phyloP scores from a whole-genome alignment of 2,329 filamentous ascomycete species.

The Trichoderma sp. region DNA sequence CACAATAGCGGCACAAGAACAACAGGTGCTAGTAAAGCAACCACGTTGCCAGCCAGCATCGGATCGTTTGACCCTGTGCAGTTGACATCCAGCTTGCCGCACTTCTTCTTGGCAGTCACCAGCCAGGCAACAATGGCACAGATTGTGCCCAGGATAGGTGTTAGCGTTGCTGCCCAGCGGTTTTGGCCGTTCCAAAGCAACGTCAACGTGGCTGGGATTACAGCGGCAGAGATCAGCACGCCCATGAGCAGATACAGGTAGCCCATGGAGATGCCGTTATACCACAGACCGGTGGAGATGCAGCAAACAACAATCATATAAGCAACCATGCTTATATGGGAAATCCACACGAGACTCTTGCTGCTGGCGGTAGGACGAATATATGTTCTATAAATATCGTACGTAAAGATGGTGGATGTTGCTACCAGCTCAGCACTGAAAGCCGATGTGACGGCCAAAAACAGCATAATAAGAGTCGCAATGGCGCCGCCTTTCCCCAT shows the following conservation, averaged over 20 bases:
- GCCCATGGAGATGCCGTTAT: constrained; percentile 78
- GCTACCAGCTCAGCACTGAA: constrained; percentile 82
- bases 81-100: constrained; percentile 64
- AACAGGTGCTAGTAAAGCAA: constrained; percentile 72
- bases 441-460: constrained; percentile 86
- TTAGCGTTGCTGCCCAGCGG: constrained; percentile 64
- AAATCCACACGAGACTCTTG: constrained; percentile 74
- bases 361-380: constrained; percentile 75
- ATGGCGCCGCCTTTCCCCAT: constrained; percentile 78
- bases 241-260: constrained; percentile 91
- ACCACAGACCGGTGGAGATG: constrained; percentile 72
- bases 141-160: constrained; percentile 63
- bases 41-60: constrained; percentile 85
- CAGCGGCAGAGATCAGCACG: constrained; percentile 80
- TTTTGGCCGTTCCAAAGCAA: constrained; percentile 80
- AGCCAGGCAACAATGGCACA: constrained; percentile 72
- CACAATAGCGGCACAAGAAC: constrained; percentile 76
- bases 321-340: constrained; percentile 64
- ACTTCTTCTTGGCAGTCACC: constrained; percentile 67
- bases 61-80: constrained; percentile 80
- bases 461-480: constrained; percentile 75
- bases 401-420: constrained; percentile 81
- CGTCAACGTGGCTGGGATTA: constrained; percentile 76
- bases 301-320: constrained; percentile 76
- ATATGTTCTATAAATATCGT: constrained; percentile 85